A percentile compares a stretch with the other conserved stretches of the same genome.
Conservation (phyloP, 2,329 filamentous ascomycete genomes). For the Fusarium transvaalense region DNA sequence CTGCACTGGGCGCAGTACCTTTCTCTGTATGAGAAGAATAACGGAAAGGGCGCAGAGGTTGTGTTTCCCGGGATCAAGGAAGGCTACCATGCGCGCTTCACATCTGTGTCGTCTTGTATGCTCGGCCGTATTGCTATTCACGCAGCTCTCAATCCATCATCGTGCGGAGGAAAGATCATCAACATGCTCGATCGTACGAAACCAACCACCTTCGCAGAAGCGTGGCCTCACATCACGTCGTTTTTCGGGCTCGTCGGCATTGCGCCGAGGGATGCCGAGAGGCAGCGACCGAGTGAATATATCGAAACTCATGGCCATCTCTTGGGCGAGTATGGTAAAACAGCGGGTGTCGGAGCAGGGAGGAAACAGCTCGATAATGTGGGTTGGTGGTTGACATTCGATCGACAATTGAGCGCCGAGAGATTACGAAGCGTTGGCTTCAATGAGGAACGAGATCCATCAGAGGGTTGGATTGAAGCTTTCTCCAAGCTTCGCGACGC, state of each 20-base stretch:
- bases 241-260: constrained; percentile 10
- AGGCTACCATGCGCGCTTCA: constrained; percentile 47
- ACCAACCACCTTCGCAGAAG: constrained; percentile 45
- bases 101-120: constrained; percentile 50
- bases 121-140: constrained; percentile 51
- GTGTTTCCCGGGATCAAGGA: constrained; percentile 50
- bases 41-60: constrained; percentile 40
- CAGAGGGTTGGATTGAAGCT: constrained; percentile 37
- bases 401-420: constrained; percentile 60
- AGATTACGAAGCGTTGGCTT: constrained; percentile 57
- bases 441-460: constrained; percentile 53
- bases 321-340: constrained; percentile 30
- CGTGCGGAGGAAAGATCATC: constrained; percentile 50
- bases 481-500: constrained; percentile 8
- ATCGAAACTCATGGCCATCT: constrained; percentile 3
- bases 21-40: constrained; percentile 52
- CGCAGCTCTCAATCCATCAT: constrained; percentile 46
- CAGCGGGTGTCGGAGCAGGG: constrained; percentile 54
- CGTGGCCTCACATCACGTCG: constrained; percentile 2
- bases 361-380: constrained; percentile 57
- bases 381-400: constrained; percentile 62
- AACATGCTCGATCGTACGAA: constrained; percentile 50
- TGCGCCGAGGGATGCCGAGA: neutral
- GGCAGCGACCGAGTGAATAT: neutral
- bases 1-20: constrained; percentile 58